phyloP scores from a whole-genome alignment of 2,329 filamentous ascomycete species.

The Furcasterigmium furcatum region DNA sequence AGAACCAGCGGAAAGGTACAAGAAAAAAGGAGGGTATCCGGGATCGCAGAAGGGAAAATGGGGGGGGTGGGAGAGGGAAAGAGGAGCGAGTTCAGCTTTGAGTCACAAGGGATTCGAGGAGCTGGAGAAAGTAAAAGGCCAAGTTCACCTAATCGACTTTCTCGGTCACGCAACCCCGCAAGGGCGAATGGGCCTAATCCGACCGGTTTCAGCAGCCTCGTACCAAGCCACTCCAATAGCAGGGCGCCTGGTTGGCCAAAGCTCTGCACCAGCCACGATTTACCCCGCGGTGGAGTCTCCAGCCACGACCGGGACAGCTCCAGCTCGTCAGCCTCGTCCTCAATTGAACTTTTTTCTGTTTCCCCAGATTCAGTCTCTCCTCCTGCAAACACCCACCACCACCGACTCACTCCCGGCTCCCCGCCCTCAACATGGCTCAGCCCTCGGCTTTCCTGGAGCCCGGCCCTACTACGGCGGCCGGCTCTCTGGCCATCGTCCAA shows the following conservation, averaged over 20 bases:
- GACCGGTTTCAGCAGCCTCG: background rate
- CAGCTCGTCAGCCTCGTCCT: background rate
- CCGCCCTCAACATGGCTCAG: conserved; percentile 24
- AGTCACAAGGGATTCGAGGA: conserved; percentile 3
- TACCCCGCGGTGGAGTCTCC: conserved; percentile 3
- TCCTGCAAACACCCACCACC: background rate
- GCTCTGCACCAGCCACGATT: background rate
- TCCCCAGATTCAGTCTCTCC: background rate
- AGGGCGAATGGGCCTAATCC: conserved; percentile 1
- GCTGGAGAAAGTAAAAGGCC: conserved; percentile 1
- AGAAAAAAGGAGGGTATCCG: conserved; percentile 2
- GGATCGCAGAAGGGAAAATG: conserved; percentile 14
- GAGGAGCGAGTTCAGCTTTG: conserved; percentile 1
- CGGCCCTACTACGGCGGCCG: conserved; percentile 55
- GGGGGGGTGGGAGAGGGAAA: conserved; percentile 3
- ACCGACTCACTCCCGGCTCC: background rate
- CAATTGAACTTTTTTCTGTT: conserved; percentile 3
- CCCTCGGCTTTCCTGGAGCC: conserved; percentile 78
- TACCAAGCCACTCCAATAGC: background rate
- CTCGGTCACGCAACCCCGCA: conserved; percentile 2
- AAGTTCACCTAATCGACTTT: conserved; percentile 1
- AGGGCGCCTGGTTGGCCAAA: background rate
- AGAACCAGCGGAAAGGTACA: conserved; percentile 13
- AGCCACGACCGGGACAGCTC: background rate
- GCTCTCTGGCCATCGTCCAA: conserved; percentile 78